Conservation (phyloP, 106 monocot genomes). For the Acanthochlamys bracteata region DNA sequence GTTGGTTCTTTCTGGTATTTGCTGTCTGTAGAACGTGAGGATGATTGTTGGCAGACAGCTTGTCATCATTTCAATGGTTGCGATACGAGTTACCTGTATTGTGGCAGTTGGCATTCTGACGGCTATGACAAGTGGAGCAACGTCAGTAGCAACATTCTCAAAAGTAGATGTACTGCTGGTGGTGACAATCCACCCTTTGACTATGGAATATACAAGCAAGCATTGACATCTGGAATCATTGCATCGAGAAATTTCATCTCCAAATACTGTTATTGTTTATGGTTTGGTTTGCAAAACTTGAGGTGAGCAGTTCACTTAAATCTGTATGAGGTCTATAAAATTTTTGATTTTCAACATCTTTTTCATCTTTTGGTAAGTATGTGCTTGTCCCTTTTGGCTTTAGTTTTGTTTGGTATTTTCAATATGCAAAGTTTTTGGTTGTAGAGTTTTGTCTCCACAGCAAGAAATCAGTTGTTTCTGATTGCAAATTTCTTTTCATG, state of each 20-base stretch:
- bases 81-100: conserved; percentile 21
- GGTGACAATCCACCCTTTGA: conserved; percentile 11
- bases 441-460: no score
- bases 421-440: no score
- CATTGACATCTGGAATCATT: conserved; percentile 14
- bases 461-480: no score
- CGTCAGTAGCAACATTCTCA: not conserved
- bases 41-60: conserved; percentile 65
- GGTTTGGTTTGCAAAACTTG: conserved; percentile 34
- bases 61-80: conserved; percentile 32
- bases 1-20: conserved; percentile 93
- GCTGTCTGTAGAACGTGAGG: conserved; percentile 66
- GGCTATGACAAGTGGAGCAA: conserved; percentile 13
- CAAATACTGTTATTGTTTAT: conserved; percentile 30
- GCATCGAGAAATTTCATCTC: conserved; percentile 25
- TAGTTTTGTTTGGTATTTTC: no score
- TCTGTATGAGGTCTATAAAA: no score
- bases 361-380: no score
- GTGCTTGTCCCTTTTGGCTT: no score
- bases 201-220: conserved; percentile 25
- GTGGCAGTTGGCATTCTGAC: conserved; percentile 1
- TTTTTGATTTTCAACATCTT: no score
- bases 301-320: conserved; percentile 8
- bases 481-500: no score
- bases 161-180: conserved; percentile 6